Evolutionary conservation across 2,329 filamentous ascomycete genomes (phyloP).

Genomic region (Diaporthe vexans): DNA sequence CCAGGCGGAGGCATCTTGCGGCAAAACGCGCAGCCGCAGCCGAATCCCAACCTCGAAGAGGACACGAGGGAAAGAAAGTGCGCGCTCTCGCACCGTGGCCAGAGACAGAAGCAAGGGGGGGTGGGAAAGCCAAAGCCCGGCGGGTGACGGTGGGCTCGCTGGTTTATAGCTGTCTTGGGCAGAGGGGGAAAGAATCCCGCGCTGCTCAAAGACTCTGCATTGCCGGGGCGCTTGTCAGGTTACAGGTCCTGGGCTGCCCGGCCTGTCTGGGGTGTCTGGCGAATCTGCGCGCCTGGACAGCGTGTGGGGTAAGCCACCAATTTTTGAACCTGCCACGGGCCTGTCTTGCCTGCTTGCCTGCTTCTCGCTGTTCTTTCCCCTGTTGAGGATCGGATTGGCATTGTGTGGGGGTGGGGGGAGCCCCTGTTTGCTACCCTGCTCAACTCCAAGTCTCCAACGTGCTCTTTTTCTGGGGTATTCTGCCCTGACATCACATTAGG

Average conservation of each 20-base stretch:
- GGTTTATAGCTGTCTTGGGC: slow-evolving; percentile 29
- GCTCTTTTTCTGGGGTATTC: slow-evolving; percentile 11
- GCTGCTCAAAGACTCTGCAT: not conserved
- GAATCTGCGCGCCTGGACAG: no score
- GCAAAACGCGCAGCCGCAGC: not conserved
- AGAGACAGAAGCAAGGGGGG: slow-evolving; percentile 16
- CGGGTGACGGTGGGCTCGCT: slow-evolving; percentile 9
- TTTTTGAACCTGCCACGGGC: not conserved
- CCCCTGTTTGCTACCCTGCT: not conserved
- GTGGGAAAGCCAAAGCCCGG: not conserved
- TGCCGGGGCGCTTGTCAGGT: slow-evolving; percentile 6
- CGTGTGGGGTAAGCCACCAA: slow-evolving; percentile 1
- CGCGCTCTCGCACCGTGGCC: slow-evolving; percentile 9
- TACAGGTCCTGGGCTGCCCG: not conserved
- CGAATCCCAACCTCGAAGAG: not conserved
- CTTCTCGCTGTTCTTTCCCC: slow-evolving; percentile 18
- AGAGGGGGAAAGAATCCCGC: slow-evolving; percentile 25
- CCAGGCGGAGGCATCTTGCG: slow-evolving; percentile 19
- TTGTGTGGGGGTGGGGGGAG: slow-evolving; percentile 1
- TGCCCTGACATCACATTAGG: slow-evolving; percentile 19
- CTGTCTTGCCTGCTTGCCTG: no score
- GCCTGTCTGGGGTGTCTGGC: no score
- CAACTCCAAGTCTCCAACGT: not conserved
- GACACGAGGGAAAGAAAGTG: slow-evolving; percentile 6
- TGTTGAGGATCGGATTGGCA: slow-evolving; percentile 21